phyloP scores from a whole-genome alignment of 2,329 filamentous ascomycete species.

The Apiospora arundinis region DNA sequence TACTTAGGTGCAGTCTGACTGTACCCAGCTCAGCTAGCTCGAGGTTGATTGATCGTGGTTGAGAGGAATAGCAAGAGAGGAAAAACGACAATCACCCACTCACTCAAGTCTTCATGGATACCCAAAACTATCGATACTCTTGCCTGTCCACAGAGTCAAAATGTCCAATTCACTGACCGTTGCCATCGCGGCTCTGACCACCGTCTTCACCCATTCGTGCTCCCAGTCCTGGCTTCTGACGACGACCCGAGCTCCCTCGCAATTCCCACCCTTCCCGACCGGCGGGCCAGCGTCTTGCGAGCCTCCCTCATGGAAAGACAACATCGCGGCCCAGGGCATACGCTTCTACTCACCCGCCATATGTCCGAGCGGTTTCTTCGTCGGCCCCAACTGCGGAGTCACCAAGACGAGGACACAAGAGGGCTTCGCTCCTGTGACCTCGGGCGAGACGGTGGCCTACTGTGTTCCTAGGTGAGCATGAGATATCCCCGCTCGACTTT shows the following conservation, averaged over 20 bases:
- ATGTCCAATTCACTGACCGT: slow-evolving; percentile 28
- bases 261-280: slow-evolving; percentile 45
- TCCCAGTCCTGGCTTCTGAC: slow-evolving; percentile 48
- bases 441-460: slow-evolving; percentile 41
- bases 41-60: background rate
- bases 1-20: background rate
- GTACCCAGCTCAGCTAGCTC: background rate
- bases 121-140: background rate
- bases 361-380: slow-evolving; percentile 45
- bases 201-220: slow-evolving; percentile 49
- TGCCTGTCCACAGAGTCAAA: background rate
- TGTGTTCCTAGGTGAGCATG: slow-evolving; percentile 40
- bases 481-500: background rate
- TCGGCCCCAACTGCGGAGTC: slow-evolving; percentile 40
- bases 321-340: slow-evolving; percentile 44
- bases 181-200: slow-evolving; percentile 47
- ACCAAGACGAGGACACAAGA: slow-evolving; percentile 36
- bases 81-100: background rate
- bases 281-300: slow-evolving; percentile 41
- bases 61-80: background rate
- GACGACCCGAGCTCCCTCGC: slow-evolving; percentile 45
- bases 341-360: slow-evolving; percentile 49
- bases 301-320: slow-evolving; percentile 44
- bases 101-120: slow-evolving; percentile 13
- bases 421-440: slow-evolving; percentile 39